These are phyloP conservation scores for Phaeolepiota aurea DNA, from an alignment of 768 basidiomycete species.

Conservation along the genomic window DNA sequence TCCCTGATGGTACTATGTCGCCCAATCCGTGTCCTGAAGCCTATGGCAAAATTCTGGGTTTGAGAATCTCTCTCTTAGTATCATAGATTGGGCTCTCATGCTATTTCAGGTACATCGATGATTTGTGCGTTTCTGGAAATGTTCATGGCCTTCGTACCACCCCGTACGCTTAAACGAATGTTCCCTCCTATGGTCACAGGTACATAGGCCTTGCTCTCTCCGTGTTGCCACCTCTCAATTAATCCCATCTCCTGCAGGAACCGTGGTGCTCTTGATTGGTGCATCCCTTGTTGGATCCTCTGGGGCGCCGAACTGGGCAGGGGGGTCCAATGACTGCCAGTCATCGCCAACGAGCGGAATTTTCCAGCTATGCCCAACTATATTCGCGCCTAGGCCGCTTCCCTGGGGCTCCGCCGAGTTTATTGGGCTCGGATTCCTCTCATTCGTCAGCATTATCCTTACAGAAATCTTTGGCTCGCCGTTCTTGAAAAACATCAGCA, in stretches of 20 bases:
- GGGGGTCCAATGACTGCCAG: constrained; percentile 69
- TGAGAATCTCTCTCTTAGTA: constrained; percentile 5
- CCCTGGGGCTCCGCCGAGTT: constrained; percentile 81
- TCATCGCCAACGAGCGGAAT: constrained; percentile 53
- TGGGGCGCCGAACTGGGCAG: constrained; percentile 78
- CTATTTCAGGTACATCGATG: constrained; percentile 52
- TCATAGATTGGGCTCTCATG: neutral
- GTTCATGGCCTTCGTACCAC: constrained; percentile 66
- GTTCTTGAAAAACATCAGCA: constrained; percentile 74
- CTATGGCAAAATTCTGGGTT: constrained; percentile 71
- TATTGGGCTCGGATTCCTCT: constrained; percentile 82
- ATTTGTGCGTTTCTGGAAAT: constrained; percentile 79
- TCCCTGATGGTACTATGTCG: constrained; percentile 49
- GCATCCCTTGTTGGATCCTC: constrained; percentile 67
- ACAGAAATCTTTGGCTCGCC: constrained; percentile 81
- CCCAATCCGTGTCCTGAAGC: constrained; percentile 68
- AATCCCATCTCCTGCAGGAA: no score
- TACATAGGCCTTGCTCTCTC: constrained; percentile 10
- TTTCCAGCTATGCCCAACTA: constrained; percentile 67
- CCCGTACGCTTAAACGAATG: constrained; percentile 49
- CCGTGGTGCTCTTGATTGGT: constrained; percentile 76
- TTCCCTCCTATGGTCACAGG: constrained; percentile 82
- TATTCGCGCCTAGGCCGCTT: constrained; percentile 59
- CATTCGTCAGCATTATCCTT: constrained; percentile 67
- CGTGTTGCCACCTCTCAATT: no score